Conservation (phyloP, 2,329 filamentous ascomycete species). For the Calonectria henricotiae region DNA sequence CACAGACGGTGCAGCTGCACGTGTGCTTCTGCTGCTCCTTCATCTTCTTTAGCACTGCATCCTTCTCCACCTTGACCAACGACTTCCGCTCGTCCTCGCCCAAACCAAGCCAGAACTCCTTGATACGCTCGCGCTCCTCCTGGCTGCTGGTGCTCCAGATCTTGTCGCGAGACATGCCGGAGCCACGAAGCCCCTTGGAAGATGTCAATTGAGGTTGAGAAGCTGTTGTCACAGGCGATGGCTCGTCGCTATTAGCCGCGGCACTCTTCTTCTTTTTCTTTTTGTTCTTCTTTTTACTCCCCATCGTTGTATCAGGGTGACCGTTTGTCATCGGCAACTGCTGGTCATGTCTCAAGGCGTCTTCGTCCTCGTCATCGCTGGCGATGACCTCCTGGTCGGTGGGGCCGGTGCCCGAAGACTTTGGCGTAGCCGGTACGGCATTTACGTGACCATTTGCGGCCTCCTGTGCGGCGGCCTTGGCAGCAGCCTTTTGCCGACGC, state of each 20-base stretch:
- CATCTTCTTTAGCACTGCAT: slow-evolving; percentile 98
- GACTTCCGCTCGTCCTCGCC: slow-evolving; percentile 96
- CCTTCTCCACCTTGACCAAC: slow-evolving; percentile 97
- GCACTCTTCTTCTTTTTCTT: slow-evolving; percentile 79
- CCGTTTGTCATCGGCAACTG: slow-evolving; percentile 57
- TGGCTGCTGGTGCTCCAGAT: slow-evolving; percentile 98
- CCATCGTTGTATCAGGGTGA: slow-evolving; percentile 44
- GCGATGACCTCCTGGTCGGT: slow-evolving; percentile 68
- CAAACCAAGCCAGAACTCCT: slow-evolving; percentile 96
- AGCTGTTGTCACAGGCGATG: slow-evolving; percentile 43
- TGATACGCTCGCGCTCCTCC: slow-evolving; percentile 96
- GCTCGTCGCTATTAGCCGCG: slow-evolving; percentile 44
- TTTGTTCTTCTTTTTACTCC: slow-evolving; percentile 73
- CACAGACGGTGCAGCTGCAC: slow-evolving; percentile 97
- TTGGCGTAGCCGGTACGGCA: slow-evolving; percentile 53
- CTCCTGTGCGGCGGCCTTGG: slow-evolving; percentile 71
- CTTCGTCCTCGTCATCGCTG: slow-evolving; percentile 71
- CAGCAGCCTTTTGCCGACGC: slow-evolving; percentile 88
- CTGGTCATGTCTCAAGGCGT: slow-evolving; percentile 56
- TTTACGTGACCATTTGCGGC: slow-evolving; percentile 62
- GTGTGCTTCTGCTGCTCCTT: slow-evolving; percentile 99
- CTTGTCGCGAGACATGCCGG: slow-evolving; percentile 80
- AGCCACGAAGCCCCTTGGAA: slow-evolving; percentile 56
- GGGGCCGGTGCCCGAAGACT: slow-evolving; percentile 47
- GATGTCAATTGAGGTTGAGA: slow-evolving; percentile 46